Evolutionary conservation across 352 stramenopile genomes (phyloP).

Genomic region (Blastocystis sp.): DNA sequence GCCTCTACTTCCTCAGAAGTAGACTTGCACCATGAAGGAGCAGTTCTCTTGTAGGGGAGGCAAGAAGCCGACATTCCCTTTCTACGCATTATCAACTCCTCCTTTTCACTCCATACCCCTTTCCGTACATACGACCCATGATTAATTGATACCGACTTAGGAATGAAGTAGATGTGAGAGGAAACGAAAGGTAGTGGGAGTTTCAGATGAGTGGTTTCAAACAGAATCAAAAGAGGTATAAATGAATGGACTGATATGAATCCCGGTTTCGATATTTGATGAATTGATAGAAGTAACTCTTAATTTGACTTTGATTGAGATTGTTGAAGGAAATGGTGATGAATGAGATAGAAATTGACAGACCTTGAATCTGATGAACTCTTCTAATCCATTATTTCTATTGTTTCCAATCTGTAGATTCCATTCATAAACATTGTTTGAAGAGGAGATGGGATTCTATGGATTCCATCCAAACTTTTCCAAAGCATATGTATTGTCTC

Average conservation of each 20-base stretch:
- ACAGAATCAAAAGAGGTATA: background rate
- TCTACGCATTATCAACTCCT: background rate
- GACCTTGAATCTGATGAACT: too few species aligned
- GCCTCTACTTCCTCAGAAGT: conserved; percentile 89
- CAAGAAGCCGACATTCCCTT: conserved; percentile 98
- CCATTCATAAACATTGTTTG: too few species aligned
- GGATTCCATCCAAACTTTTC: too few species aligned
- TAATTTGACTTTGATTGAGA: too few species aligned
- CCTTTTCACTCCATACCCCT: conserved; percentile 27
- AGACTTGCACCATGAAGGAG: conserved; percentile 95
- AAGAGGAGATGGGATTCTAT: too few species aligned
- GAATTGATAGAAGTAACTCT: too few species aligned
- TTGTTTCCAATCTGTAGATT: too few species aligned
- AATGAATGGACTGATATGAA: background rate
- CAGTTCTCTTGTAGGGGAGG: conserved; percentile 95
- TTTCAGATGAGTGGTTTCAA: background rate
- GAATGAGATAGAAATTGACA: too few species aligned
- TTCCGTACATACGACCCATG: conserved; percentile 63
- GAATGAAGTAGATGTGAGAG: conserved; percentile 12
- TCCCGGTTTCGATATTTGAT: background rate
- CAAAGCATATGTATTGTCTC: background rate
- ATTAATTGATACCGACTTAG: conserved; percentile 43
- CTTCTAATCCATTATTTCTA: too few species aligned
- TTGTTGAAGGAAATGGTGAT: too few species aligned
- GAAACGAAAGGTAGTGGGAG: conserved; percentile 7